phyloP scores from a whole-genome alignment of 331 rosid species.

The Saraca asoca region DNA sequence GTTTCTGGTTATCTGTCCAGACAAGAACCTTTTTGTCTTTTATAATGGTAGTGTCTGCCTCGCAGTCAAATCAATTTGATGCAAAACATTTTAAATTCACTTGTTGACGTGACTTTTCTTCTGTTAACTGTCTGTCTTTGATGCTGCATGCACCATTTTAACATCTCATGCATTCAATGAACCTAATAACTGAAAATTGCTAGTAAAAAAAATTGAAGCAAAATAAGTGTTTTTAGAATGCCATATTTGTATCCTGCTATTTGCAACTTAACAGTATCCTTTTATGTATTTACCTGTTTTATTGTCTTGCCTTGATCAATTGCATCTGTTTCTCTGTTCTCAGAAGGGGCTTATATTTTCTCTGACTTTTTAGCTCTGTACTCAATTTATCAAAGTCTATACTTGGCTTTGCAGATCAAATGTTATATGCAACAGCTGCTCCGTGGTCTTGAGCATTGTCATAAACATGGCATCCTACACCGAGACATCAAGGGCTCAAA shows the following conservation, averaged over 20 bases:
- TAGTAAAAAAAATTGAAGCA: neutral
- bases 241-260: slow-evolving; percentile 24
- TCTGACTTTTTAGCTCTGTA: neutral
- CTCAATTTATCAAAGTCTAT: neutral
- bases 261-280: slow-evolving; percentile 5
- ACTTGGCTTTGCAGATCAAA: slow-evolving; percentile 54
- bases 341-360: slow-evolving; percentile 3
- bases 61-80: neutral
- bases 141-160: slow-evolving; percentile 5
- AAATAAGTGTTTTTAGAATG: neutral
- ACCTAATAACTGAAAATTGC: slow-evolving; percentile 1
- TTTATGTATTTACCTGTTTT: neutral
- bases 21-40: slow-evolving; percentile 1
- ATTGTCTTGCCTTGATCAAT: slow-evolving; percentile 13
- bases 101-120: neutral
- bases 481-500: slow-evolving; percentile 93
- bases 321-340: slow-evolving; percentile 13
- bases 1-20: slow-evolving; percentile 2
- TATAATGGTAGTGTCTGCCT: slow-evolving; percentile 13
- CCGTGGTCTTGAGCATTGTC: slow-evolving; percentile 82
- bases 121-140: slow-evolving; percentile 13
- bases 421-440: slow-evolving; percentile 87
- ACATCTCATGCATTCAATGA: slow-evolving; percentile 4
- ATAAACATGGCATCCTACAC: slow-evolving; percentile 77
- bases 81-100: neutral